Percentiles rank a stretch among this genome's conserved stretches.
Conservation (phyloP, 208 protist genomes). For the Lotmaria passim region DNA sequence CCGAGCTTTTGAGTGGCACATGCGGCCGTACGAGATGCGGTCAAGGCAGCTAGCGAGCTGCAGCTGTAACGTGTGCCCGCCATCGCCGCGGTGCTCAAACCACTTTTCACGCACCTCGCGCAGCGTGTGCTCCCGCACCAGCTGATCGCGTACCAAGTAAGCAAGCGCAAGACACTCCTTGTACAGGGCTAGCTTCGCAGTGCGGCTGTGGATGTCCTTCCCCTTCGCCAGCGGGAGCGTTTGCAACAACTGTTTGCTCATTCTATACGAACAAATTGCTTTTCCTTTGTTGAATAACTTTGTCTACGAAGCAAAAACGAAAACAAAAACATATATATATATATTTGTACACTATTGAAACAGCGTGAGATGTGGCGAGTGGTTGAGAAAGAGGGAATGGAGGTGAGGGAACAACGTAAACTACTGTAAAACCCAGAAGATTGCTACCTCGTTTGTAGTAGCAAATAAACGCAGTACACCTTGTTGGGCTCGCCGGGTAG, state of each 20-base stretch:
- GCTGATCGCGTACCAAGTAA: slow-evolving; percentile 59
- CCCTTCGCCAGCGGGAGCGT: slow-evolving; percentile 86
- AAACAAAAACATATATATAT: slow-evolving; percentile 6
- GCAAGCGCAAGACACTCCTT: slow-evolving; percentile 89
- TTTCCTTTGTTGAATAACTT: neutral
- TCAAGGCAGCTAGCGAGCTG: slow-evolving; percentile 85
- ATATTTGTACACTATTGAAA: too few relatives aligned
- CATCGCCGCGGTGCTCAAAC: slow-evolving; percentile 76
- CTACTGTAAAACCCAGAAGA: too few relatives aligned
- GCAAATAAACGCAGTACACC: too few relatives aligned
- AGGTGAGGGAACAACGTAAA: too few relatives aligned
- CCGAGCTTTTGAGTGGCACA: slow-evolving; percentile 86
- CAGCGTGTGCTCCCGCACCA: slow-evolving; percentile 78
- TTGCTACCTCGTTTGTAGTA: too few relatives aligned
- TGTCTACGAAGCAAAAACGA: neutral
- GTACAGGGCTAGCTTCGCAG: slow-evolving; percentile 83
- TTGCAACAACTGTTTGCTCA: slow-evolving; percentile 81
- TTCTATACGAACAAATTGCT: slow-evolving; percentile 12
- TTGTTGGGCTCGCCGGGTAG: too few relatives aligned
- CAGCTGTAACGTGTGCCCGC: slow-evolving; percentile 83
- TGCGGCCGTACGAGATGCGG: slow-evolving; percentile 81
- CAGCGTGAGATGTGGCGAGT: too few relatives aligned
- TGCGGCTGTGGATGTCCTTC: slow-evolving; percentile 77
- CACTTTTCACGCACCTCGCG: slow-evolving; percentile 82
- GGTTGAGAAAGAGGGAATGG: too few relatives aligned